These are phyloP conservation scores for Suhomyces sp. DNA, from an alignment of 805 yeast species.

Conservation along the genomic window DNA sequence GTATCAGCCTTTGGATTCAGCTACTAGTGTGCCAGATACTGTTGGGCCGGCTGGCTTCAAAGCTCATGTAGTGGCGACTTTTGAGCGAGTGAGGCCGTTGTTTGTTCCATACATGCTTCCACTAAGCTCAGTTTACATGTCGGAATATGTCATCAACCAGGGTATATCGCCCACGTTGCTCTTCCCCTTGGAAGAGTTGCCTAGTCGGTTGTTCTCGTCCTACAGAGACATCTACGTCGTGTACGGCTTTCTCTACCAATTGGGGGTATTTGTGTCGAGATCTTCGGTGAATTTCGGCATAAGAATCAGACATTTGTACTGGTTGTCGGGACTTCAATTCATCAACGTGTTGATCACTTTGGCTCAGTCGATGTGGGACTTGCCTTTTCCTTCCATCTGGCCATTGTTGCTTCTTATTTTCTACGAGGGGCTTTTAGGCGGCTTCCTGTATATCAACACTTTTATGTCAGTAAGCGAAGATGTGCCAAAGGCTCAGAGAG, in stretches of 20 bases:
- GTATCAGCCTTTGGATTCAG: neutral
- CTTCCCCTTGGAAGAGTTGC: conserved; percentile 68
- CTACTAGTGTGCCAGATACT: neutral
- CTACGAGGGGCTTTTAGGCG: conserved; percentile 90
- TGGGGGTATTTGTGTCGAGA: conserved; percentile 90
- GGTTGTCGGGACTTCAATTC: conserved; percentile 65
- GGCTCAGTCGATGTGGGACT: conserved; percentile 59
- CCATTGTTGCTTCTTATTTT: conserved; percentile 60
- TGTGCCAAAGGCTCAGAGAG: conserved; percentile 38
- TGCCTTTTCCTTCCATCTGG: conserved; percentile 60
- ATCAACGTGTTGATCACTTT: conserved; percentile 59
- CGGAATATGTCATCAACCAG: conserved; percentile 88
- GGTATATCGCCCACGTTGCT: conserved; percentile 86
- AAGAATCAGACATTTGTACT: conserved; percentile 55
- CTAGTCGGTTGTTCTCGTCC: conserved; percentile 51
- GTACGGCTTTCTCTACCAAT: conserved; percentile 84
- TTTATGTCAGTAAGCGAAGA: conserved; percentile 71
- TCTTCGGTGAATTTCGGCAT: conserved; percentile 69
- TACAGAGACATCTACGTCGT: conserved; percentile 88
- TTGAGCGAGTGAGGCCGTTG: conserved; percentile 38
- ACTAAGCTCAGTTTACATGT: conserved; percentile 72
- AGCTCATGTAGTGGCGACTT: conserved; percentile 19
- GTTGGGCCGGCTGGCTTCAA: neutral
- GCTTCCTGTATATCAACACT: conserved; percentile 86
- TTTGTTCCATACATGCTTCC: conserved; percentile 78